These are phyloP conservation scores for Globisporangium paroecandrum DNA, from an alignment of 352 stramenopile genomes.

Conservation along the genomic window DNA sequence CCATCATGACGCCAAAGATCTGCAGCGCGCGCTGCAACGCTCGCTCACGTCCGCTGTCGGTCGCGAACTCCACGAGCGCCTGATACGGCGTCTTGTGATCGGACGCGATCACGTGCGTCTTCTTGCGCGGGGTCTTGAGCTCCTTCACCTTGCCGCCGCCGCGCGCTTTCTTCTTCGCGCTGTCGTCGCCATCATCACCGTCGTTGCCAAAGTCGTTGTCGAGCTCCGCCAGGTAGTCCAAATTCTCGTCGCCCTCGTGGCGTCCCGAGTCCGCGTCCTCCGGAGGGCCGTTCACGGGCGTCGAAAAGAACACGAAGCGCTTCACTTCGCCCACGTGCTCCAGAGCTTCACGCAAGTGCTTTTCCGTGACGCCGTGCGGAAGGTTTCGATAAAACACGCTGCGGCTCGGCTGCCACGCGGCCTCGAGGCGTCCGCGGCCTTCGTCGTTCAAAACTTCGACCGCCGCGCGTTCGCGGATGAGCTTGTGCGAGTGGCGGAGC, in stretches of 20 bases:
- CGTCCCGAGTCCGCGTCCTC: conserved; percentile 29
- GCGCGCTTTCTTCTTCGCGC: conserved; percentile 24
- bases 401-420: conserved; percentile 44
- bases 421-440: conserved; percentile 34
- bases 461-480: conserved; percentile 48
- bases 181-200: conserved; percentile 18
- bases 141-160: conserved; percentile 22
- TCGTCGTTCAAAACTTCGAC: conserved; percentile 43
- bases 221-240: conserved; percentile 32
- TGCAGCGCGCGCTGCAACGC: conserved; percentile 74
- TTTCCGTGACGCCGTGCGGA: conserved; percentile 56
- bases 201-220: conserved; percentile 31
- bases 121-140: conserved; percentile 45
- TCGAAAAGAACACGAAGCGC: conserved; percentile 66
- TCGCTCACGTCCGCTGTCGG: conserved; percentile 34
- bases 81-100: conserved; percentile 68
- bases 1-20: conserved; percentile 89
- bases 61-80: conserved; percentile 77
- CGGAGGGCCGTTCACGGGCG: conserved; percentile 52
- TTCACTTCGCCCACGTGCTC: conserved; percentile 65
- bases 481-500: conserved; percentile 62
- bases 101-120: conserved; percentile 71
- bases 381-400: conserved; percentile 83
- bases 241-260: conserved; percentile 22
- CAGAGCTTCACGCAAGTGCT: conserved; percentile 63